Evolutionary conservation across 495 filamentous ascomycete genomes (phyloP).

Genomic region (Acidiella bohemica): DNA sequence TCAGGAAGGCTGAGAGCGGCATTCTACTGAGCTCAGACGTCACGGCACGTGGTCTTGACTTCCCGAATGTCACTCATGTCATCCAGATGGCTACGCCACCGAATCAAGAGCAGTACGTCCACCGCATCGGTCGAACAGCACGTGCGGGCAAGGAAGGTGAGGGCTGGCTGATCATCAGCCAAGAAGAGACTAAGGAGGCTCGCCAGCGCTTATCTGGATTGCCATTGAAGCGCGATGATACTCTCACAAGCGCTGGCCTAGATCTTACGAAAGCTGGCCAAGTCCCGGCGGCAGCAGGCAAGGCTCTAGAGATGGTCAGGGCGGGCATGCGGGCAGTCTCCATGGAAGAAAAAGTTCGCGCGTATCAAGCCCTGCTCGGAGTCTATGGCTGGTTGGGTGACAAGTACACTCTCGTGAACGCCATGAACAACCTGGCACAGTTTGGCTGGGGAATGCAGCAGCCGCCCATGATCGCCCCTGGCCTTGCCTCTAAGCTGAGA

Average conservation of each 20-base stretch:
- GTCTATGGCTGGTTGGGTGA: constrained; percentile 23
- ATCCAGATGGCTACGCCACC: constrained; percentile 67
- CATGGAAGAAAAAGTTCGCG: constrained; percentile 36
- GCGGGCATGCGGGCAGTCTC: constrained; percentile 26
- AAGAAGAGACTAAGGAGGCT: constrained; percentile 41
- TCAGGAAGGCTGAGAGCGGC: constrained; percentile 47
- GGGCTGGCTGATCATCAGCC: constrained; percentile 61
- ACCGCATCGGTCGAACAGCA: constrained; percentile 65
- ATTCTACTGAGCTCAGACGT: constrained; percentile 90
- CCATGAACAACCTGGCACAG: constrained; percentile 48
- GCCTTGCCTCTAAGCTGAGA: constrained; percentile 36
- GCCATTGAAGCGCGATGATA: constrained; percentile 47
- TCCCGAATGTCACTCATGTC: constrained; percentile 83
- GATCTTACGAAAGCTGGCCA: constrained; percentile 37
- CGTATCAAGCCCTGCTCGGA: constrained; percentile 42
- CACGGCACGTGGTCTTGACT: constrained; percentile 92
- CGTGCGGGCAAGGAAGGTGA: constrained; percentile 64
- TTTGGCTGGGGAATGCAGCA: constrained; percentile 48
- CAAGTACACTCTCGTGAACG: constrained; percentile 33
- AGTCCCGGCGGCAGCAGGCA: constrained; percentile 27
- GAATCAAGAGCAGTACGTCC: constrained; percentile 70
- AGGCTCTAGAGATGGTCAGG: constrained; percentile 28
- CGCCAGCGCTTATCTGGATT: constrained; percentile 43
- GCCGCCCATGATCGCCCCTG: constrained; percentile 39
- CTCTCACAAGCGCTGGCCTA: constrained; percentile 38